Evolutionary conservation across 345 rosid species (phyloP), one percentile per base, ranked within the genome.

Genomic region (Arabidopsis thaliana): DNA sequence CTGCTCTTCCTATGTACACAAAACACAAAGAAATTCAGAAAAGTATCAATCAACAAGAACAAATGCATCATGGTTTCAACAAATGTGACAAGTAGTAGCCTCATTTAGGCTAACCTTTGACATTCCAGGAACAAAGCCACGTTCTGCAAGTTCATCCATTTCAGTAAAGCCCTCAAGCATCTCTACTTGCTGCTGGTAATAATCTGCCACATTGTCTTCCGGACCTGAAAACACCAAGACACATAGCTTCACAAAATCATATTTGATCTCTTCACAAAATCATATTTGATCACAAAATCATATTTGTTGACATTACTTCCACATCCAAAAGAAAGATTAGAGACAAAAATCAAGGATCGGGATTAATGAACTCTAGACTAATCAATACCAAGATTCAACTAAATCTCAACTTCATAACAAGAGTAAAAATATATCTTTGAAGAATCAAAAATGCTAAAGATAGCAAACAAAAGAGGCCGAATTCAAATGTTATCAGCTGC

Each of bases 151-250:
- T 55, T 85, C 91, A 82, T 95, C 99, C 99, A 95, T 95, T 83
- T 95, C 98, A 22, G 79, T 85, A 64, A 95, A 95, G 6, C 98
- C 98, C 72, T 95, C 98, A 30, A 95, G 98, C 97, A 89, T 90
- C 81, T 90, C 96, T 51, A 83, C 93, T 76, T 95, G 98, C 82
- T 95, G 99, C 84, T 92, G 97, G 78, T 95, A 95, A 83, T 90
- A 95, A 70, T 86, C 97, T 2, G 97, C 99, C 55, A 95, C 90
- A 71, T 84, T 78, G 80, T 95, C 99, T 77, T 90, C 99, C 2
- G 93, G 85, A 77, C 97, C 99, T 95, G 69, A 49, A 81, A 61
- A 69, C 79, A 42, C 38, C 66, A 74, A 72, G 36, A 41, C 56
- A 25, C 71, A n/a, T 16, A 46, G 51, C 50, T 45, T 42, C 16